These are phyloP conservation scores for Bretschneidera sinensis DNA, from an alignment of 345 rosid genomes.

Conservation along the genomic window DNA sequence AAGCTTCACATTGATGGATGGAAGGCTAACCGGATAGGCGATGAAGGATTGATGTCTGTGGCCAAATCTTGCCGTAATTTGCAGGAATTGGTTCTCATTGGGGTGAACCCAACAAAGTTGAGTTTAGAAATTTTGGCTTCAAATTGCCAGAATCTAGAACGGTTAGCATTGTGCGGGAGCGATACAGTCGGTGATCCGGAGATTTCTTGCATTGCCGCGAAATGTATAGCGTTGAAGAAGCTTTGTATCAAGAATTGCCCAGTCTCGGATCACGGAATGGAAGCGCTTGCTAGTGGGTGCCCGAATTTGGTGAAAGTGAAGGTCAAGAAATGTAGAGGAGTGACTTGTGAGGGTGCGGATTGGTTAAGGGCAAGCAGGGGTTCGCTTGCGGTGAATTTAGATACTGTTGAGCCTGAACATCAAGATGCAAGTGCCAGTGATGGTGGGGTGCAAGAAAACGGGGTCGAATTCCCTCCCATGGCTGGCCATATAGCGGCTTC, in stretches of 20 bases:
- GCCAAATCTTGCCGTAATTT: constrained; percentile 57
- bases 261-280: constrained; percentile 57
- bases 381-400: constrained; percentile 53
- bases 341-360: constrained; percentile 52
- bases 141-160: constrained; percentile 59
- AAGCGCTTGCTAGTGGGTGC: constrained; percentile 65
- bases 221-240: constrained; percentile 68
- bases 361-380: constrained; percentile 44
- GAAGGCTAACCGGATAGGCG: constrained; percentile 64
- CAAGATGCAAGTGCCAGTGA: constrained; percentile 47
- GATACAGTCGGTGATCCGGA: constrained; percentile 68
- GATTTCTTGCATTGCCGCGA: constrained; percentile 59
- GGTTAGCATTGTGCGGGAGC: constrained; percentile 70
- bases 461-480: constrained; percentile 39
- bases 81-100: constrained; percentile 71
- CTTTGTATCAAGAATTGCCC: constrained; percentile 73
- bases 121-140: constrained; percentile 56
- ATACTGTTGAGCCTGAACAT: constrained; percentile 46
- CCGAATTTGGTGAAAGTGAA: constrained; percentile 77
- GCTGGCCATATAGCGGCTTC: constrained; percentile 31
- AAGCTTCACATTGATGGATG: constrained; percentile 82
- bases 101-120: constrained; percentile 54
- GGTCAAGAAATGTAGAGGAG: constrained; percentile 77
- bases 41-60: constrained; percentile 53
- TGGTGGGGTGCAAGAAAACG: constrained; percentile 49